These are phyloP conservation scores for Aspergillus caelatus DNA, from an alignment of 2,329 filamentous ascomycete genomes.

Conservation along the genomic window DNA sequence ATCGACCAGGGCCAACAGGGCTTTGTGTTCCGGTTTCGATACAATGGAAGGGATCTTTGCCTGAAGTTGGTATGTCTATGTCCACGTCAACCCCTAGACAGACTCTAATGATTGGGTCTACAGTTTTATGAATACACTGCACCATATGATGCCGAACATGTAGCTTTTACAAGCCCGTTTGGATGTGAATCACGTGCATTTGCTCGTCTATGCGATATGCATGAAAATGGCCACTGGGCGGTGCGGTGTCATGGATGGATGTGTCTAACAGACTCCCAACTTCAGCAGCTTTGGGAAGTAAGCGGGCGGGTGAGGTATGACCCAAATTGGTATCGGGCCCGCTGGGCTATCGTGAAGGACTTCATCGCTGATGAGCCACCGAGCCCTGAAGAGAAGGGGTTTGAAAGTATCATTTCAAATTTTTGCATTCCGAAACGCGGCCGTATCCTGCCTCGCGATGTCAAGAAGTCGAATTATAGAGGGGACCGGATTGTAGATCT, in stretches of 20 bases:
- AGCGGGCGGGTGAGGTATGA: not conserved
- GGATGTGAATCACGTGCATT: constrained; percentile 2
- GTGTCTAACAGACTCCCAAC: not conserved
- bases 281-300: not conserved
- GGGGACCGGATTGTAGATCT: no score
- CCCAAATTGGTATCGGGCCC: not conserved
- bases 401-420: no score
- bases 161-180: not conserved
- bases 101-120: not conserved
- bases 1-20: not conserved
- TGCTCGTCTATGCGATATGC: constrained; percentile 5
- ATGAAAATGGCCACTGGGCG: constrained; percentile 2
- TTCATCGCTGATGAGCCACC: constrained; percentile 1
- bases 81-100: not conserved
- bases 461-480: no score
- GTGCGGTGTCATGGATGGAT: constrained; percentile 6
- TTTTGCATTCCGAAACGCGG: no score
- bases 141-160: not conserved
- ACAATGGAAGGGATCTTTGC: not conserved
- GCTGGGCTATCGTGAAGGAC: constrained; percentile 9
- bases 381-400: no score
- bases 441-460: no score
- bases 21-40: not conserved
- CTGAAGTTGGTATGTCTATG: not conserved
- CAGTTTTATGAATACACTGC: not conserved